phyloP scores from a whole-genome alignment of 2,329 filamentous ascomycete genomes.

The Curvularia eragrostidis region DNA sequence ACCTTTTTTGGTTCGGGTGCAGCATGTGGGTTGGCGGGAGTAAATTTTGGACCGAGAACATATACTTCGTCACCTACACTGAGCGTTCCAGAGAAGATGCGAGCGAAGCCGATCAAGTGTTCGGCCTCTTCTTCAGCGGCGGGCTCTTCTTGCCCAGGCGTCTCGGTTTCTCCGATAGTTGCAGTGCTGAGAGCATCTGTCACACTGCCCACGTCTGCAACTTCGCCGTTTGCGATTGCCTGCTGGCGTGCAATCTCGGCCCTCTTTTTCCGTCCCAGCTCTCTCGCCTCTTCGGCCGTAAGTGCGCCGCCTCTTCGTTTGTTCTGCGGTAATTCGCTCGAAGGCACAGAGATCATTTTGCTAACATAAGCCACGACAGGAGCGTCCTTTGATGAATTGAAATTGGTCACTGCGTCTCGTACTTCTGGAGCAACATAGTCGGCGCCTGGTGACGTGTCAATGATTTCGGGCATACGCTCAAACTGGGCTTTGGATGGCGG shows the following conservation, averaged over 20 bases:
- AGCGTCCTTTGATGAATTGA: constrained; percentile 72
- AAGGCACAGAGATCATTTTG: constrained; percentile 96
- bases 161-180: constrained; percentile 56
- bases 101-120: constrained; percentile 91
- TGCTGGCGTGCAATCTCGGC: constrained; percentile 85
- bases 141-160: constrained; percentile 36
- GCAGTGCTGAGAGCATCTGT: constrained; percentile 67
- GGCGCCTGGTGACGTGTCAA: constrained; percentile 80
- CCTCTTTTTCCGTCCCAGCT: constrained; percentile 85
- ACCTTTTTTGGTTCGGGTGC: constrained; percentile 79
- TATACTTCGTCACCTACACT: constrained; percentile 90
- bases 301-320: constrained; percentile 72
- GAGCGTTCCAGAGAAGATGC: constrained; percentile 89
- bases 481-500: constrained; percentile 82
- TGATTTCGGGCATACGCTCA: constrained; percentile 76
- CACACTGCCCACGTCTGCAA: constrained; percentile 60
- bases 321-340: constrained; percentile 89
- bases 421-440: constrained; percentile 72
- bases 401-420: constrained; percentile 81
- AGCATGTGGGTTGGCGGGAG: constrained; percentile 75
- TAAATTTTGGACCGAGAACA: constrained; percentile 91
- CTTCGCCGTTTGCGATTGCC: constrained; percentile 56
- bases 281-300: constrained; percentile 87
- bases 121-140: constrained; percentile 75
- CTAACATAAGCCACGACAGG: constrained; percentile 94